A percentile compares a stretch with the other conserved stretches of the same genome.
phyloP scores from a whole-genome alignment of 2,329 filamentous ascomycete species.

The Penicillium sp. region DNA sequence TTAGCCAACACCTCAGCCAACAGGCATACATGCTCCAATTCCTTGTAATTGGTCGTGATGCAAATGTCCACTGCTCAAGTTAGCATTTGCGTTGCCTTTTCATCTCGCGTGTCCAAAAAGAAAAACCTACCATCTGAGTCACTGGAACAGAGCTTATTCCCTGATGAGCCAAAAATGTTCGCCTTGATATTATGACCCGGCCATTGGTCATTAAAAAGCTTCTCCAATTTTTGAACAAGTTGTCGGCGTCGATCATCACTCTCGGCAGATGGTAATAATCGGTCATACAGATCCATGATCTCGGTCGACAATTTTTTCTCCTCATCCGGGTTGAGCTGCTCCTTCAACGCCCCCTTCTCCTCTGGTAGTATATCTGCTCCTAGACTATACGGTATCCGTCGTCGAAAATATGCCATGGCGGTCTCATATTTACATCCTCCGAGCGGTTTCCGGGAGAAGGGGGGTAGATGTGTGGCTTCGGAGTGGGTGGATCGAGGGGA shows the following conservation, averaged over 20 bases:
- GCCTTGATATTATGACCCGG: constrained; percentile 87
- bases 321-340: constrained; percentile 67
- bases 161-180: constrained; percentile 95
- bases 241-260: constrained; percentile 73
- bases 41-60: constrained; percentile 87
- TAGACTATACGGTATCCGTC: constrained; percentile 88
- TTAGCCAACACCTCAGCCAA: constrained; percentile 82
- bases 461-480: constrained; percentile 74
- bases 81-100: constrained; percentile 17
- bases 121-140: constrained; percentile 80
- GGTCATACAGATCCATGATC: constrained; percentile 81
- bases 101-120: background rate
- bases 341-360: constrained; percentile 68
- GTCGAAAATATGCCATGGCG: constrained; percentile 73
- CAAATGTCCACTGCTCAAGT: constrained; percentile 80
- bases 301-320: constrained; percentile 74
- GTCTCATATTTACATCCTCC: constrained; percentile 86
- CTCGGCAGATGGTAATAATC: constrained; percentile 76
- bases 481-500: constrained; percentile 90
- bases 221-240: constrained; percentile 84
- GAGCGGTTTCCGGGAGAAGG: constrained; percentile 66
- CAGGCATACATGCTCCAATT: constrained; percentile 84
- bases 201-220: constrained; percentile 86
- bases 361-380: constrained; percentile 76
- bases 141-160: constrained; percentile 89